These are phyloP conservation scores for Misopates orontium DNA, from an alignment of 257 asterid genomes.

Conservation along the genomic window DNA sequence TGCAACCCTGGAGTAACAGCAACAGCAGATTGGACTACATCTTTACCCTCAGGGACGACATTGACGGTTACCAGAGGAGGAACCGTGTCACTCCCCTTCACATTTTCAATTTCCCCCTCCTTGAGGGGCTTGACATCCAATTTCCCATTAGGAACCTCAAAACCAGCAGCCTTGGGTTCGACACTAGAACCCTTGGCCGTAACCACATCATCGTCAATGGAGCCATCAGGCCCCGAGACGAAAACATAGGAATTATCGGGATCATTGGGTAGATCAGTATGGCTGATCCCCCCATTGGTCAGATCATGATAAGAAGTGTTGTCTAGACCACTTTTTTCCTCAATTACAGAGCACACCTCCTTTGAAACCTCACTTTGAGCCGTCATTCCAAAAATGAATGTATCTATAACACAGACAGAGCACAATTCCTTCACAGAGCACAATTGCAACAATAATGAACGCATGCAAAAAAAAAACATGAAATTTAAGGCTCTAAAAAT, in stretches of 20 bases:
- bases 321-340: slow-evolving; percentile 37
- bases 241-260: slow-evolving; percentile 55
- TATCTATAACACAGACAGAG: slow-evolving; percentile 29
- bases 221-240: slow-evolving; percentile 37
- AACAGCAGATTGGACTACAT: slow-evolving; percentile 21
- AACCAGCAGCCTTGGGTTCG: slow-evolving; percentile 2
- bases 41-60: slow-evolving; percentile 15
- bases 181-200: slow-evolving; percentile 16
- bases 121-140: slow-evolving; percentile 6
- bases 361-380: slow-evolving; percentile 40
- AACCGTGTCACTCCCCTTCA: slow-evolving; percentile 14
- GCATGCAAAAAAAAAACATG: slow-evolving; percentile 15
- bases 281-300: slow-evolving; percentile 35
- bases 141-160: slow-evolving; percentile 24
- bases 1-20: slow-evolving; percentile 9
- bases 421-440: slow-evolving; percentile 24
- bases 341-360: slow-evolving; percentile 34
- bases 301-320: slow-evolving; percentile 42
- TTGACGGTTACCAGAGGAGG: slow-evolving; percentile 12
- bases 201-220: slow-evolving; percentile 22
- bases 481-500: slow-evolving; percentile 20
- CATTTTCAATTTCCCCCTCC: slow-evolving; percentile 23
- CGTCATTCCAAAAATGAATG: slow-evolving; percentile 34
- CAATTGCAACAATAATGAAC: neutral
- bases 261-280: slow-evolving; percentile 31